A percentile compares a stretch with the other conserved stretches of the same genome.
Evolutionary conservation across 306 rosid species (phyloP).

Genomic region (Astragalus membranaceus): DNA sequence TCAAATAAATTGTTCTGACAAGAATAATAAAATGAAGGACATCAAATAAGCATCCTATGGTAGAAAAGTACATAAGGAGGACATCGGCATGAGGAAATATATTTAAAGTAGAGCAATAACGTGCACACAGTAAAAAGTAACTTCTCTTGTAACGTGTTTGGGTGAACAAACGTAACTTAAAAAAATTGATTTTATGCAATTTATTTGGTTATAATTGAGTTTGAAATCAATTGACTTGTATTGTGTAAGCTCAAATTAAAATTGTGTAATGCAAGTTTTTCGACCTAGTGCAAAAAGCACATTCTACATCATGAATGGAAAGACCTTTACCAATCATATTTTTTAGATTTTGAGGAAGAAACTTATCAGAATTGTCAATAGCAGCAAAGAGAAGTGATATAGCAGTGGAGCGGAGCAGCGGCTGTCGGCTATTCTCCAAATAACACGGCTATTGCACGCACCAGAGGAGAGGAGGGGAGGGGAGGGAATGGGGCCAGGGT

Average conservation of each 20-base stretch:
- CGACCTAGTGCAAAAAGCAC: no score
- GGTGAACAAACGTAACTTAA: no score
- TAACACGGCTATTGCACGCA: no score
- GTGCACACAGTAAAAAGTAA: not conserved
- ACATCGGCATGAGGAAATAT: not conserved
- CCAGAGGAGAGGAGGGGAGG: no score
- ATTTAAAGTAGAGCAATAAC: not conserved
- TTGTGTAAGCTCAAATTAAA: no score
- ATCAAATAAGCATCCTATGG: not conserved
- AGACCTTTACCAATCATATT: not conserved
- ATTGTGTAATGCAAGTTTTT: no score
- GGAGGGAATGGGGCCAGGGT: no score
- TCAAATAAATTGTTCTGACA: not conserved
- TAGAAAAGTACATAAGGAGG: not conserved
- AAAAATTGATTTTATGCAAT: not conserved
- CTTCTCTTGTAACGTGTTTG: not conserved
- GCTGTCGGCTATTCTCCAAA: no score
- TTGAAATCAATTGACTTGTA: not conserved
- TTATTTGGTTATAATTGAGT: not conserved
- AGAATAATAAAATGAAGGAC: not conserved
- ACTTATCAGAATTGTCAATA: no score
- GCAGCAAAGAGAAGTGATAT: no score
- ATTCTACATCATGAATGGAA: no score
- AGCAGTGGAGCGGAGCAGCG: no score
- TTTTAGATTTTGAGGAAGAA: not conserved